These are phyloP conservation scores for Hanseniaspora vineae DNA, from an alignment of 805 yeast species.

Conservation along the genomic window DNA sequence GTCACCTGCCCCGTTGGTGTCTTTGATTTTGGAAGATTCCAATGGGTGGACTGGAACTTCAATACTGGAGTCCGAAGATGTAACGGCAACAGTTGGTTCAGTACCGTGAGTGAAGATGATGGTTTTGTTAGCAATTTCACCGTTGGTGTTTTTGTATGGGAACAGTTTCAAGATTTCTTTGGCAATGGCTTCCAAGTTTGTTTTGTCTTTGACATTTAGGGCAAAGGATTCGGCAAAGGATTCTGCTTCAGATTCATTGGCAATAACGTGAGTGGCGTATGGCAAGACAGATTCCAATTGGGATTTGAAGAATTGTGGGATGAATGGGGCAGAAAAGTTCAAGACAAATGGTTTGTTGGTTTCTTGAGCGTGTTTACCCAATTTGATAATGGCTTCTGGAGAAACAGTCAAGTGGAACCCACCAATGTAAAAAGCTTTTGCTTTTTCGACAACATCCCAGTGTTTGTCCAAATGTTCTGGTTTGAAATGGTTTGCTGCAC, in stretches of 20 bases:
- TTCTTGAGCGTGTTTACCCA: constrained; percentile 87
- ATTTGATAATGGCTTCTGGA: constrained; percentile 79
- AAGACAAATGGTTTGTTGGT: constrained; percentile 64
- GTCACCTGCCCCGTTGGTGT: constrained; percentile 98
- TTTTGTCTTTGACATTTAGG: constrained; percentile 28
- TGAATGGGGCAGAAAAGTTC: constrained; percentile 94
- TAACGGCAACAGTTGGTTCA: constrained; percentile 75
- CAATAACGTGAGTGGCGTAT: constrained; percentile 82
- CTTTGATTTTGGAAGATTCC: constrained; percentile 54
- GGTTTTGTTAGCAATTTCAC: constrained; percentile 57
- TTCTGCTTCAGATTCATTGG: constrained; percentile 95
- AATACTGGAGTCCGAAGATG: constrained; percentile 37
- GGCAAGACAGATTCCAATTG: constrained; percentile 69
- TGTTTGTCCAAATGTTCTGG: constrained; percentile 76
- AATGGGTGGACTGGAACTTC: constrained; percentile 61
- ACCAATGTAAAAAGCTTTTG: constrained; percentile 80
- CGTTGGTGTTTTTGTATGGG: constrained; percentile 10
- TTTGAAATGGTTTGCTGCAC: constrained; percentile 96
- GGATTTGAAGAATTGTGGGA: constrained; percentile 90
- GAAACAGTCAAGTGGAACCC: constrained; percentile 99
- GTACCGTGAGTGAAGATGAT: constrained; percentile 94
- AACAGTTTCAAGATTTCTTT: constrained; percentile 49
- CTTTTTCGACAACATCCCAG: constrained; percentile 76
- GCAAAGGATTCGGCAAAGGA: constrained; percentile 84
- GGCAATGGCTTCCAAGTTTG: constrained; percentile 57